Base-by-base conservation (phyloP, 176 grass and related monocot genomes). In the Triticum timopheevii region DNA sequence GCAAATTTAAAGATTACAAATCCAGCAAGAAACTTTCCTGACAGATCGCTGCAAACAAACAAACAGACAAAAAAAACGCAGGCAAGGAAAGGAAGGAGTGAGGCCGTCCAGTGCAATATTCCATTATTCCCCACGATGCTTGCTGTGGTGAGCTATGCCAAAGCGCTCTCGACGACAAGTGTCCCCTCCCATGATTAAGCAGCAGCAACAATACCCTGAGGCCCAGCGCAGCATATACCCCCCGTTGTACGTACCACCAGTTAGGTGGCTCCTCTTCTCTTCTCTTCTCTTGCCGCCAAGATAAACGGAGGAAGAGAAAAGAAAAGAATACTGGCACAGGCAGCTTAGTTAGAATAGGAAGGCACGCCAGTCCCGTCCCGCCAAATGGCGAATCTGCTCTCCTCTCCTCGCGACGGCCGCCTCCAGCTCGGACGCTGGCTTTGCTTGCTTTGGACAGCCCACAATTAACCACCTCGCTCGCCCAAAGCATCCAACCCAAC, bases 371-470 rank as follows among this genome's bases (percentile, higher is more conserved):
- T 73, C 19, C 38, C 19, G 27, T 19, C 0, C 2, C 1, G 42
- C 40, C 79, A 87, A 47, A 49, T 76, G 79, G 86, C 22, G 31
- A 28, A 76, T 80, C 68, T 81, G 2, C 17, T 56, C 54, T 19
- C 49, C 15, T 52, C 50, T 22, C 58, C 28, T 65, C 34, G 23
- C 15, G 69, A 78, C 50, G 72, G 80, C 83, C 70, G 71, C 50
- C 36, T 50, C 73, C 84, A 84, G 89, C 40, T 82, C 35, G 84
- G 84, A 83, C 16, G 50, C 50, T 54, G 15, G 16, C 16, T 6
- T 54, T 19, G 50, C 47, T 50, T 4, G 49, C 78, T 83, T 83
- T 66, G 72, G 88, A 90, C 83, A 82, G 63, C 88, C 83, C 33
- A 86, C 49, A 30, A 33, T 73, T 73, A 80, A 75, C 67, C 44